Evolutionary conservation across 164 flowering plant species (phyloP).

Genomic region (Vitis rupestris): DNA sequence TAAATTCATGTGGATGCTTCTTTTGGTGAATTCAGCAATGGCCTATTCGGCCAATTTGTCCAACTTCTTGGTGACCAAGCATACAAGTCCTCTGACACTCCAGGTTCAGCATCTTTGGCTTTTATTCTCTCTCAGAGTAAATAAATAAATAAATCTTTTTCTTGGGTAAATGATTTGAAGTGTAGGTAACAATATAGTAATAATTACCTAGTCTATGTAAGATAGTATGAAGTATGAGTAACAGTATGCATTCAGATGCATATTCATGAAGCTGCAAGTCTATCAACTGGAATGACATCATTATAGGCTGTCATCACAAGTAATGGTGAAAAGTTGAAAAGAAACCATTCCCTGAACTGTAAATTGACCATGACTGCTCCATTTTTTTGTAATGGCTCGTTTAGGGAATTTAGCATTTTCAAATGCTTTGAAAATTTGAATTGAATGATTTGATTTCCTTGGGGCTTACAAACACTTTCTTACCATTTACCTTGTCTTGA

Average conservation of each 20-base stretch:
- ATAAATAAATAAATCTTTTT: neutral
- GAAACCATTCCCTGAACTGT: too few species aligned
- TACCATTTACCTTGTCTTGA: too few species aligned
- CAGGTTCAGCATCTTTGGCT: constrained; percentile 54
- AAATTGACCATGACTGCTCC: neutral
- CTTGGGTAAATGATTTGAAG: neutral
- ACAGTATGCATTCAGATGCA: too few species aligned
- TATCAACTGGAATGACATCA: neutral
- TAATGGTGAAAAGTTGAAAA: too few species aligned
- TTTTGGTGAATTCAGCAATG: constrained; percentile 69
- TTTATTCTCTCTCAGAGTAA: neutral
- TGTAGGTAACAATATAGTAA: too few species aligned
- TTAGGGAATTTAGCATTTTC: neutral
- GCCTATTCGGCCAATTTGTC: constrained; percentile 85
- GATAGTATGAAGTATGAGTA: too few species aligned
- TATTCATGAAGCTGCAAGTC: neutral
- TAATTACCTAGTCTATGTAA: too few species aligned
- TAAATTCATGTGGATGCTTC: constrained; percentile 72
- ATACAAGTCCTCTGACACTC: constrained; percentile 94
- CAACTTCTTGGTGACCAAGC: constrained; percentile 96
- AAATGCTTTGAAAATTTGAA: neutral
- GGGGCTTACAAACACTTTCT: too few species aligned
- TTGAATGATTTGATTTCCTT: too few species aligned
- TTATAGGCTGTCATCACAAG: neutral
- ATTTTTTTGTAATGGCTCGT: neutral